phyloP scores from a whole-genome alignment of 2,329 filamentous ascomycete genomes.

The Calycina marina region DNA sequence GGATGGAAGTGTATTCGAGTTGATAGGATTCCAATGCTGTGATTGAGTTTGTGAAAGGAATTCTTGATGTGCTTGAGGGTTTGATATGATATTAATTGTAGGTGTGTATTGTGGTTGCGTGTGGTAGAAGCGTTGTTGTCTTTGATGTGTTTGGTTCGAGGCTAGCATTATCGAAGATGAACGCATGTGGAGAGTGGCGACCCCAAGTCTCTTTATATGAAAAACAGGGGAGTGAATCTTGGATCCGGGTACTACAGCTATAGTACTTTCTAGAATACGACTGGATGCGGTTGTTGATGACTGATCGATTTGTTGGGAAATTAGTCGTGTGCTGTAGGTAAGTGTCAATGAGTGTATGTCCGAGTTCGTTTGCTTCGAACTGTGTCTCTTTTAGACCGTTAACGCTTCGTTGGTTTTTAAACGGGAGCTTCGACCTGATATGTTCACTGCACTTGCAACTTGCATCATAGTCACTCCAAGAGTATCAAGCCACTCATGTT shows the following conservation, averaged over 20 bases:
- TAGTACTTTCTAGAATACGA: not conserved
- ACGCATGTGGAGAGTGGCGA: constrained; percentile 2
- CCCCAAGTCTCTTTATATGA: constrained; percentile 1
- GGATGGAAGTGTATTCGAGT: constrained; percentile 2
- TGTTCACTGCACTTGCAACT: too few species aligned
- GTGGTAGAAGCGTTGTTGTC: constrained; percentile 5
- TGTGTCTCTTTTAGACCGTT: too few species aligned
- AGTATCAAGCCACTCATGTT: too few species aligned
- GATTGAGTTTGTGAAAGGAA: constrained; percentile 2
- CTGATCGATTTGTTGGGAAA: too few species aligned
- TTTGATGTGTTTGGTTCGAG: constrained; percentile 1
- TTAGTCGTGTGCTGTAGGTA: too few species aligned
- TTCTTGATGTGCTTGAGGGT: too few species aligned
- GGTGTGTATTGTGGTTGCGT: constrained; percentile 4
- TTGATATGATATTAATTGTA: constrained; percentile 6
- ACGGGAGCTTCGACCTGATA: too few species aligned
- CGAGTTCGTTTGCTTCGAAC: too few species aligned
- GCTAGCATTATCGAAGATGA: not conserved
- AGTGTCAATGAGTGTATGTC: too few species aligned
- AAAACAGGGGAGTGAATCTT: not conserved
- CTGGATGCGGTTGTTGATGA: too few species aligned
- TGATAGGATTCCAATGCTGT: constrained; percentile 6
- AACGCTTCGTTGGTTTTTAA: too few species aligned
- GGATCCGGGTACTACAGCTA: not conserved
- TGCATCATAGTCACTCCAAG: too few species aligned